Evolutionary conservation across 164 flowering plant species (phyloP).

Genomic region (Chloranthus sessilifolius): DNA sequence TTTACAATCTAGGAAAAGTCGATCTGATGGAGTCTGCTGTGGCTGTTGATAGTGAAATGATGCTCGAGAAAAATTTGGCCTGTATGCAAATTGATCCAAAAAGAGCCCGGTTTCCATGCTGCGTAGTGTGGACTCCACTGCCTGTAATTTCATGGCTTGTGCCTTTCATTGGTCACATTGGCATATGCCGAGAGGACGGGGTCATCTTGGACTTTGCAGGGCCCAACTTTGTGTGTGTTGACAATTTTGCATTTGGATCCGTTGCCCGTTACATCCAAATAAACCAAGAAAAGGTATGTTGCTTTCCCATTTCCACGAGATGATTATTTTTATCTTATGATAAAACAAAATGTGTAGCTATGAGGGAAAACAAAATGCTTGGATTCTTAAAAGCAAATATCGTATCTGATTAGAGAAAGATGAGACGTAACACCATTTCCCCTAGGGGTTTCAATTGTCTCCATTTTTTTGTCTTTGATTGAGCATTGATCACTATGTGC

Average conservation of each 20-base stretch:
- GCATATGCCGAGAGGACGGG: slow-evolving; percentile 94
- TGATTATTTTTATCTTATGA: neutral
- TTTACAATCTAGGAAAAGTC: no score
- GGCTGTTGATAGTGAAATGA: slow-evolving; percentile 20
- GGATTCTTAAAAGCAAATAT: no score
- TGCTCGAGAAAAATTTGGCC: slow-evolving; percentile 29
- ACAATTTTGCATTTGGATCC: slow-evolving; percentile 83
- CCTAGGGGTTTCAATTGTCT: no score
- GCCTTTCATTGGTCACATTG: slow-evolving; percentile 91
- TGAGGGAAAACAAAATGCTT: no score
- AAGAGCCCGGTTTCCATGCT: slow-evolving; percentile 78
- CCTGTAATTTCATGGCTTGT: slow-evolving; percentile 83
- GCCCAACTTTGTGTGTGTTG: slow-evolving; percentile 87
- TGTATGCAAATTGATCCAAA: slow-evolving; percentile 52
- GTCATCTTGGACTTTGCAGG: slow-evolving; percentile 95
- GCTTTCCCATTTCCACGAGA: no score
- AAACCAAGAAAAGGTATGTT: slow-evolving; percentile 54
- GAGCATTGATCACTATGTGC: no score
- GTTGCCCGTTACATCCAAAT: slow-evolving; percentile 76
- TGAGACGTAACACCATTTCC: no score
- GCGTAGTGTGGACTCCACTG: slow-evolving; percentile 93
- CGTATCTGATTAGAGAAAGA: no score
- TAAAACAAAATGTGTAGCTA: no score
- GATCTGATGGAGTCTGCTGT: slow-evolving; percentile 10
- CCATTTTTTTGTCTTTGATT: no score